Base-by-base conservation (phyloP, 768 basidiomycete genomes). In the Flagelloscypha sp. region DNA sequence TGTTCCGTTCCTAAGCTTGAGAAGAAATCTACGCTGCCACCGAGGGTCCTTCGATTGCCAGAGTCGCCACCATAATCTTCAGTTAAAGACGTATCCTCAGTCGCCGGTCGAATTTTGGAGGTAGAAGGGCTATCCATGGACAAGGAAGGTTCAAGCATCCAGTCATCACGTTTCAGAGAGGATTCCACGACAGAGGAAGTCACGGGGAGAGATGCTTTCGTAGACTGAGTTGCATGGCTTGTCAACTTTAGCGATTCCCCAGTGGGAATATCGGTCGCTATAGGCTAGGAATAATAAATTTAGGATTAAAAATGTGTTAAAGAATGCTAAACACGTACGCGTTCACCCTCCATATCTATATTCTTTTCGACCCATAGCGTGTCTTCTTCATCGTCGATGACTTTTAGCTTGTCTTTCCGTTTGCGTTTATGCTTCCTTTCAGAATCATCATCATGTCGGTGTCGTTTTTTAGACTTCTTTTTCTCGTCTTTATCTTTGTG, bases 321-420 rank as follows among this genome's bases (percentile, higher is more conserved):
- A 11, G 22, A 21, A 22, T 34, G 33, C 27, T 15, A 17, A 30
- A 38, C 6, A 68, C 76, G 46, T 53, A 87, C 84, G 52, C 68
- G 65, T 56, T 84, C 81, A 12, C 82, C 79, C 35, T 81, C 81
- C 62, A 78, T 72, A 49, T 79, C 78, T 24, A 88, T 76, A 46
- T 86, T 85, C 65, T 86, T 88, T 63, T 90, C 90, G 16, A 79
- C 71, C 89, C 89, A 92, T 62, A 87, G 72, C 37, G 79, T 79
- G 12, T 79, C 76, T 51, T 77, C 79, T 42, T 76, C 64, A 50
- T 90, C 82, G 47, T 89, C 84, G 52, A 87, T 87, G 18, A 81
- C 56, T 22, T 71, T 68, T 21, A 54, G 28, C 36, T 49, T 43
- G 15, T 52, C 42, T 24, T 61, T 55, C 44, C 50, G 55, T 37